Percentiles rank a stretch among this genome's conserved stretches.
phyloP scores from a whole-genome alignment of 2,329 filamentous ascomycete species.

The Fusarium mangiferae region DNA sequence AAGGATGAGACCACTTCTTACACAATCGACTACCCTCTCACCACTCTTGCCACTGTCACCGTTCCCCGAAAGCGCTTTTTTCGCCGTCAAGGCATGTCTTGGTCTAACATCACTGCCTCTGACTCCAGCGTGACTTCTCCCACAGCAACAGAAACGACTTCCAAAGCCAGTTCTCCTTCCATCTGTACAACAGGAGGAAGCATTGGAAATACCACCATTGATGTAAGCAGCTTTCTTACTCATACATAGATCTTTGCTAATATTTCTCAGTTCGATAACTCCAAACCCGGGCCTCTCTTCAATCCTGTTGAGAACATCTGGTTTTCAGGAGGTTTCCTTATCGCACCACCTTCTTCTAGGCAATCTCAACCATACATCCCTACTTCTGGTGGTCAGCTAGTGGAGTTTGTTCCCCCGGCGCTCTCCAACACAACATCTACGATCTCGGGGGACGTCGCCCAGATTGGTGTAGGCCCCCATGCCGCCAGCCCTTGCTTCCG shows the following conservation, averaged over 20 bases:
- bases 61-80: slow-evolving; percentile 43
- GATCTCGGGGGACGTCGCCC: slow-evolving; percentile 50
- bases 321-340: slow-evolving; percentile 56
- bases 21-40: slow-evolving; percentile 52
- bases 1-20: slow-evolving; percentile 53
- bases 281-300: slow-evolving; percentile 51
- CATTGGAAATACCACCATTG: slow-evolving; percentile 52
- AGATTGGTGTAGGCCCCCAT: slow-evolving; percentile 54
- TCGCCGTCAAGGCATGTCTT: slow-evolving; percentile 47
- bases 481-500: slow-evolving; percentile 51
- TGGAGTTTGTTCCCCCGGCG: slow-evolving; percentile 54
- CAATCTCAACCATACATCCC: slow-evolving; percentile 49
- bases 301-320: slow-evolving; percentile 54
- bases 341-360: slow-evolving; percentile 50
- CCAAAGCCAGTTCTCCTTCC: slow-evolving; percentile 25
- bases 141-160: slow-evolving; percentile 3
- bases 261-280: slow-evolving; percentile 50
- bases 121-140: slow-evolving; percentile 13
- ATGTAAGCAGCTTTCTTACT: slow-evolving; percentile 45
- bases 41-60: slow-evolving; percentile 51
- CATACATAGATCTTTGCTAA: slow-evolving; percentile 19
- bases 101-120: slow-evolving; percentile 47
- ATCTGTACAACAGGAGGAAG: slow-evolving; percentile 46
- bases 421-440: slow-evolving; percentile 42
- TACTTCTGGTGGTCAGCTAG: slow-evolving; percentile 53